These are phyloP conservation scores for Aspergillus sp. DNA, from an alignment of 2,329 filamentous ascomycete species.

Conservation along the genomic window DNA sequence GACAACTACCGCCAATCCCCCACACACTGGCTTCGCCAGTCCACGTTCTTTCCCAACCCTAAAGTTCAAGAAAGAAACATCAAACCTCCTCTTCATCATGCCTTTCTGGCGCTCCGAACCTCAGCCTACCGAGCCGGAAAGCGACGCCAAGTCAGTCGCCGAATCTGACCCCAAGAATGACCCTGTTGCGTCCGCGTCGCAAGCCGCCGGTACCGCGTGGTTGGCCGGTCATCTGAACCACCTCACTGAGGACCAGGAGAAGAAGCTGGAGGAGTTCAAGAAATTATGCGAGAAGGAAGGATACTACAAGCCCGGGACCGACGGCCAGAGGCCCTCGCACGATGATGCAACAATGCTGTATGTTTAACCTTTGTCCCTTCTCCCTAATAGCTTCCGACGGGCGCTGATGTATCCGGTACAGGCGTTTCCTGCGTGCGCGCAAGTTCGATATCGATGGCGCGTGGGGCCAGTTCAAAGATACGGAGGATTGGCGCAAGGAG, in stretches of 20 bases:
- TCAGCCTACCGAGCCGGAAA: constrained; percentile 25
- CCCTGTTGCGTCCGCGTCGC: constrained; percentile 32
- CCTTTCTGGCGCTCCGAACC: constrained; percentile 33
- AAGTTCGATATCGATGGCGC: constrained; percentile 77
- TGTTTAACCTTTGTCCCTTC: constrained; percentile 16
- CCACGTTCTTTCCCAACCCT: background rate
- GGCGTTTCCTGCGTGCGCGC: constrained; percentile 81
- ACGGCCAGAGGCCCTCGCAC: constrained; percentile 40
- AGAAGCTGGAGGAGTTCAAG: constrained; percentile 71
- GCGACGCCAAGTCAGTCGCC: constrained; percentile 19
- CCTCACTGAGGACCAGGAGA: constrained; percentile 66
- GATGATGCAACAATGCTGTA: constrained; percentile 50
- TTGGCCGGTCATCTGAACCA: constrained; percentile 72
- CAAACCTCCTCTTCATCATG: constrained; percentile 5
- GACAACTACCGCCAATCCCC: background rate
- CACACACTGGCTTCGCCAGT: background rate
- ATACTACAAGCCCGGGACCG: constrained; percentile 42
- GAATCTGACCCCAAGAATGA: constrained; percentile 34
- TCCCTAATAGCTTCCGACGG: background rate
- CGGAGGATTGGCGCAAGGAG: constrained; percentile 79
- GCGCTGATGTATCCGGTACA: constrained; percentile 32
- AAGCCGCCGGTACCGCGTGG: constrained; percentile 36
- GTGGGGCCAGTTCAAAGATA: constrained; percentile 79
- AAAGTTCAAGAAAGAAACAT: background rate
- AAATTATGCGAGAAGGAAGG: constrained; percentile 61